Evolutionary conservation across 2,329 filamentous ascomycete species (phyloP).

Genomic region (Penicillium psychrosexuale): DNA sequence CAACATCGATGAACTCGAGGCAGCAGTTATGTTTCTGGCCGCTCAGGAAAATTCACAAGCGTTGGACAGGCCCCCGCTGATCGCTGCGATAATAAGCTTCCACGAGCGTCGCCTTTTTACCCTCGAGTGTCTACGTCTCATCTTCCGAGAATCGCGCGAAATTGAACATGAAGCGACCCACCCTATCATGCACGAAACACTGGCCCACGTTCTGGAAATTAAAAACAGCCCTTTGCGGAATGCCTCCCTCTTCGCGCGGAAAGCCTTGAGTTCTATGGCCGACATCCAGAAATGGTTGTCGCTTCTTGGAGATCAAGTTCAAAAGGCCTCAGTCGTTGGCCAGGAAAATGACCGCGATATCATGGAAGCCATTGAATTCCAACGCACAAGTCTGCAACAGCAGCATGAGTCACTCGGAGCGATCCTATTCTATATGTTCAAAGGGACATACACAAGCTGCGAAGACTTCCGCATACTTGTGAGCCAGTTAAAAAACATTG

Average conservation of each 20-base stretch:
- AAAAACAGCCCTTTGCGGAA: constrained; percentile 48
- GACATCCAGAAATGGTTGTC: constrained; percentile 75
- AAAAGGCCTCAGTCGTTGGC: constrained; percentile 71
- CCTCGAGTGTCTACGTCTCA: constrained; percentile 76
- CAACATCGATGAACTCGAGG: constrained; percentile 83
- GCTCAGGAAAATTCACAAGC: constrained; percentile 66
- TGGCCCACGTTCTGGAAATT: constrained; percentile 58
- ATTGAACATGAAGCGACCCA: constrained; percentile 57
- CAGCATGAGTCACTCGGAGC: constrained; percentile 86
- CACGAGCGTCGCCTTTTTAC: constrained; percentile 81
- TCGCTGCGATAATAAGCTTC: constrained; percentile 80
- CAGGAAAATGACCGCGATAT: constrained; percentile 62
- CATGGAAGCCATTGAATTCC: constrained; percentile 74
- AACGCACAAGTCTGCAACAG: constrained; percentile 73
- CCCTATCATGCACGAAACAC: constrained; percentile 55
- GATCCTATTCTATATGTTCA: constrained; percentile 75
- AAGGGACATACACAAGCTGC: constrained; percentile 66
- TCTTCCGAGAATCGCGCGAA: constrained; percentile 67
- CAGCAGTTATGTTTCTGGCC: constrained; percentile 71
- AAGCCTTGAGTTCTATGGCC: constrained; percentile 72
- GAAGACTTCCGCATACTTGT: constrained; percentile 74
- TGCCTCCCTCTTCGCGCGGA: constrained; percentile 64
- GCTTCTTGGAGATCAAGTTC: constrained; percentile 69
- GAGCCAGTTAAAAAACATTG: constrained; percentile 63
- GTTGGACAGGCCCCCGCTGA: constrained; percentile 69